Evolutionary conservation across 2,329 filamentous ascomycete species (phyloP).

Genomic region (Stenocarpella maydis): DNA sequence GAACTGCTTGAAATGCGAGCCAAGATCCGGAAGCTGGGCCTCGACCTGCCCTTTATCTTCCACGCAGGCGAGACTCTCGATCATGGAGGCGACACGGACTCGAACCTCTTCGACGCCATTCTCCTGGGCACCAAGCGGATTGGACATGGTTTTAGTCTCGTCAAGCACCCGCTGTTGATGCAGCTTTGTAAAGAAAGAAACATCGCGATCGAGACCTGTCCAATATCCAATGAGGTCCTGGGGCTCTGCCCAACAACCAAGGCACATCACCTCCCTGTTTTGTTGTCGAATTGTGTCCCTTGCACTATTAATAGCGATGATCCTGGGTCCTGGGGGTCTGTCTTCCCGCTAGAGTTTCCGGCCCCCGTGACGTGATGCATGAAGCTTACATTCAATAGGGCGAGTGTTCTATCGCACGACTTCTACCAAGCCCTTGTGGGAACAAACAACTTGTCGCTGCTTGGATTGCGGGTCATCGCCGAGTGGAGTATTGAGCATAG

Average conservation of each 20-base stretch:
- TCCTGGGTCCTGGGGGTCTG: slow-evolving; percentile 73
- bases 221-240: slow-evolving; percentile 80
- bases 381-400: slow-evolving; percentile 52
- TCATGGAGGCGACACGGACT: slow-evolving; percentile 68
- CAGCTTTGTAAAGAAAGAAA: slow-evolving; percentile 53
- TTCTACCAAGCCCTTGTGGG: slow-evolving; percentile 81
- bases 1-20: slow-evolving; percentile 58
- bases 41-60: slow-evolving; percentile 43
- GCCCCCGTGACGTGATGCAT: background rate
- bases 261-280: slow-evolving; percentile 72
- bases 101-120: slow-evolving; percentile 74
- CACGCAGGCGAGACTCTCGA: slow-evolving; percentile 73
- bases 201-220: slow-evolving; percentile 78
- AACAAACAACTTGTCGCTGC: slow-evolving; percentile 70
- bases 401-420: slow-evolving; percentile 72
- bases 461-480: slow-evolving; percentile 74
- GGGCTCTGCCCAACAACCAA: slow-evolving; percentile 71
- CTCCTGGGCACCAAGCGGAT: slow-evolving; percentile 73
- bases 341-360: background rate
- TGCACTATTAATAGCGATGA: slow-evolving; percentile 81
- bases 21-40: slow-evolving; percentile 39
- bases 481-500: slow-evolving; percentile 70
- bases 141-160: slow-evolving; percentile 75
- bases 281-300: slow-evolving; percentile 74
- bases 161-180: slow-evolving; percentile 71